A percentile compares a stretch with the other conserved stretches of the same genome.
Conservation (phyloP, 2,329 filamentous ascomycete genomes). For the Venturiaceae sp. region DNA sequence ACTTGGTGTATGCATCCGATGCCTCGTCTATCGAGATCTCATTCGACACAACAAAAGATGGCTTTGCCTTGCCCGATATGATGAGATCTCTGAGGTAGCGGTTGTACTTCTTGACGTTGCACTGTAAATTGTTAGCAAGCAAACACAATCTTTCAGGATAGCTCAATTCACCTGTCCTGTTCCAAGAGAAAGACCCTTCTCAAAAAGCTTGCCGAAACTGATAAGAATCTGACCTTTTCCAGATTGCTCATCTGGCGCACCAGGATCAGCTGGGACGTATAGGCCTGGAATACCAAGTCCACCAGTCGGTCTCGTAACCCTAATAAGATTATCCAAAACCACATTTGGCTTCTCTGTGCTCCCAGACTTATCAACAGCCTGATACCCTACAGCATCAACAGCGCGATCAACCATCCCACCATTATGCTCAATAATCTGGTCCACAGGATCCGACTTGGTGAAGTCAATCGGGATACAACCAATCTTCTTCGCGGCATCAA, state of each 20-base stretch:
- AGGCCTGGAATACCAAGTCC: conserved; percentile 52
- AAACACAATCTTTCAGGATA: conserved; percentile 35
- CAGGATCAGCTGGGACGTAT: conserved; percentile 46
- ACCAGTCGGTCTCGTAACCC: conserved; percentile 50
- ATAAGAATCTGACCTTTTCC: conserved; percentile 55
- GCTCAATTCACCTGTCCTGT: not conserved
- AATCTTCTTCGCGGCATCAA: conserved; percentile 51
- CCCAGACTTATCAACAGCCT: conserved; percentile 43
- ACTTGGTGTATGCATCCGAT: conserved; percentile 52
- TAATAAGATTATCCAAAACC: conserved; percentile 54
- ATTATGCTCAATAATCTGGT: conserved; percentile 50
- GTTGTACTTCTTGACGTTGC: conserved; percentile 61
- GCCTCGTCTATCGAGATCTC: conserved; percentile 55
- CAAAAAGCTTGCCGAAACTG: conserved; percentile 58
- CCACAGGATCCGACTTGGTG: conserved; percentile 46
- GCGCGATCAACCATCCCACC: conserved; percentile 53
- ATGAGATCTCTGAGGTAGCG: conserved; percentile 57
- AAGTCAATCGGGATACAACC: conserved; percentile 54
- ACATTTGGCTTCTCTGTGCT: conserved; percentile 53
- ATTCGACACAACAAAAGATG: conserved; percentile 57
- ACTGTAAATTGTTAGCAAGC: conserved; percentile 51
- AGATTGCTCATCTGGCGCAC: conserved; percentile 50
- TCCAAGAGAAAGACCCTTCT: conserved; percentile 38
- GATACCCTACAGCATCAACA: conserved; percentile 37
- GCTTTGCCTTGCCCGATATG: conserved; percentile 53